phyloP scores from a whole-genome alignment of 2,329 filamentous ascomycete species.

The Coniochaeta prunicola region DNA sequence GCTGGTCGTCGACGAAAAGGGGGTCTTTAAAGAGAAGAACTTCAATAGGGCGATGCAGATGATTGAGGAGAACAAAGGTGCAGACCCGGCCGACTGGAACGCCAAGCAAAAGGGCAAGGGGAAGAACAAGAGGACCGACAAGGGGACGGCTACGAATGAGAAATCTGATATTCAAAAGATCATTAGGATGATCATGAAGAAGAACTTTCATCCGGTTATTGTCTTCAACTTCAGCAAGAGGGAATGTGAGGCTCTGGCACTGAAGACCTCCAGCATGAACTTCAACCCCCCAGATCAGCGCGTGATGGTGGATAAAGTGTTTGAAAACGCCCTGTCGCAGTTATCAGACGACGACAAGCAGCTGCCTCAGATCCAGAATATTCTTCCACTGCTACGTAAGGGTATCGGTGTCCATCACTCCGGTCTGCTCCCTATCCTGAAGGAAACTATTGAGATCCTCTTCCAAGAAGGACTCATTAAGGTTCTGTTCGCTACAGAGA shows the following conservation, averaged over 20 bases:
- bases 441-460: conserved; percentile 97
- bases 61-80: conserved; percentile 80
- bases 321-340: conserved; percentile 86
- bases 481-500: conserved; percentile 95
- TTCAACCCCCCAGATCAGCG: conserved; percentile 98
- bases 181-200: conserved; percentile 97
- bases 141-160: conserved; percentile 64
- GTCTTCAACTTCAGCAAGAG: conserved; percentile 99
- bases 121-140: conserved; percentile 87
- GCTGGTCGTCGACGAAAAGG: conserved; percentile 93
- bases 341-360: conserved; percentile 86
- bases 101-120: conserved; percentile 80
- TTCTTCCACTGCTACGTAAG: conserved; percentile 79
- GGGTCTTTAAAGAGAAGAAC: conserved; percentile 91
- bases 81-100: conserved; percentile 70
- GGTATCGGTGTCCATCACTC: conserved; percentile 98
- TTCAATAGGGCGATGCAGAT: conserved; percentile 93
- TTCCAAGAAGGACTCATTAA: conserved; percentile 99
- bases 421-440: conserved; percentile 87
- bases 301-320: conserved; percentile 88
- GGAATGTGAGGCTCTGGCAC: conserved; percentile 84
- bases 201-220: conserved; percentile 95
- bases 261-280: conserved; percentile 77
- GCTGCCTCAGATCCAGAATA: conserved; percentile 83
- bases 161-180: conserved; percentile 91